Evolutionary conservation across 805 yeast genomes (phyloP), one percentile per base, ranked within the genome.

Genomic region (Ogataea henricii): DNA sequence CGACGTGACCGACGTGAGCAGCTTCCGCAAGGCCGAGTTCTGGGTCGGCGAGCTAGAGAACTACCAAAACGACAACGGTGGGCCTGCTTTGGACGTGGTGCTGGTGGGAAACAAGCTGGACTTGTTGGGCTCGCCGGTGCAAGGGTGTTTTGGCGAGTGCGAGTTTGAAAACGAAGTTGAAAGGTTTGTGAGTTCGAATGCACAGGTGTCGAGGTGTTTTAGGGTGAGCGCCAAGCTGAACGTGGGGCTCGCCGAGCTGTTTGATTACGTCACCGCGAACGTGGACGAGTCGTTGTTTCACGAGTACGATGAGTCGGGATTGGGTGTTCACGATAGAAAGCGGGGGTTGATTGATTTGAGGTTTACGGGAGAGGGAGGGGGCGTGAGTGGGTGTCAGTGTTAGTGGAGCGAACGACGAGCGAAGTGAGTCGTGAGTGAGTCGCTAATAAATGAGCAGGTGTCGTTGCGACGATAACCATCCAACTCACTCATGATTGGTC

Each of bases 91-190:
- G 40, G 53, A 56, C 33, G 68, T 78, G 3, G 52, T 66, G 8
- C 66, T 94, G 8, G 87, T 92, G 3, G 99, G 98, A 0, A 94
- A 89, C 66, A 94, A 94, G 67, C 57, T 69, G 3, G 99, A 94
- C 66, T 65, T 90, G 40, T 63, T 74, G 29, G 60, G 64, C 22
- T 52, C 38, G 3, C 33, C 35, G 9, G 47, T 34, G 18, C 44
- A 49, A 4, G 32, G 37, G 6, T 41, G 32, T 26, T 51, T 49
- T 13, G 43, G 50, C 6, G 54, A 49, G 9, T 63, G 67, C 26
- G 43, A 38, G 8, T 60, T 62, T 49, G 54, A 48, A 9, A 56
- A 51, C 21, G 48, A 49, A 29, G 49, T 68, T 1, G 43, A 46
- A 6, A 53, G 53, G 50, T 64, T 52, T 54, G 39, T 66, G 56